Conservation (phyloP, 2,329 filamentous ascomycete species). For the Passalora sequoiae region DNA sequence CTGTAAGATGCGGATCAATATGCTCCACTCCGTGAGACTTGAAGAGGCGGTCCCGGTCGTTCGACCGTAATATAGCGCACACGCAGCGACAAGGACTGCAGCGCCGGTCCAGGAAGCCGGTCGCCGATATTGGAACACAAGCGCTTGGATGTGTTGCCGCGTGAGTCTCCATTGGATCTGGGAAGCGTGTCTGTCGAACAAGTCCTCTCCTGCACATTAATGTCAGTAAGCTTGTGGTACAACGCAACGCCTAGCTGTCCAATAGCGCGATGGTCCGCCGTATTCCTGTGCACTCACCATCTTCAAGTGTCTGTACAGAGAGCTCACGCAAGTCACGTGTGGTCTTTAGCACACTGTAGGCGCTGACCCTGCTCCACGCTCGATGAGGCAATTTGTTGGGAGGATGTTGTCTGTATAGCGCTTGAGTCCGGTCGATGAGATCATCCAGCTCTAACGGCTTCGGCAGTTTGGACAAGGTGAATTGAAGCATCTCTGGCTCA, state of each 20-base stretch:
- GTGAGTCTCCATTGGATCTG: constrained; percentile 66
- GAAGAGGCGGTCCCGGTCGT: background rate
- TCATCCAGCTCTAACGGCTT: constrained; percentile 72
- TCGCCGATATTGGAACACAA: constrained; percentile 60
- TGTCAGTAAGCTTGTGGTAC: too few relatives aligned
- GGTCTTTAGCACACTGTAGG: constrained; percentile 79
- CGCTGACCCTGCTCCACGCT: constrained; percentile 68
- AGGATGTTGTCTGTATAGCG: constrained; percentile 61
- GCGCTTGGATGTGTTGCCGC: constrained; percentile 38
- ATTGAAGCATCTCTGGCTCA: constrained; percentile 89
- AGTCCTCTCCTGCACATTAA: too few relatives aligned
- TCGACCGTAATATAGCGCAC: constrained; percentile 50
- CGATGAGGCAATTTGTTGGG: constrained; percentile 61
- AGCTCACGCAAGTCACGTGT: constrained; percentile 53
- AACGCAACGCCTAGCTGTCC: too few relatives aligned
- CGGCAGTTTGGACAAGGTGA: constrained; percentile 80
- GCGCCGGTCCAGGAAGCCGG: constrained; percentile 50
- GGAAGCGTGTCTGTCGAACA: constrained; percentile 65
- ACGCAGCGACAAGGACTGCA: constrained; percentile 60
- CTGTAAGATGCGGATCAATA: background rate
- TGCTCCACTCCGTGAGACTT: background rate
- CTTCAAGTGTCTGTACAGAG: constrained; percentile 53
- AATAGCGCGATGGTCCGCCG: too few relatives aligned
- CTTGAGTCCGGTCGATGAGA: constrained; percentile 62
- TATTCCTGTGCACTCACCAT: constrained; percentile 64